A percentile compares a stretch with the other conserved stretches of the same genome.
Conservation (phyloP, 371 early-diverging fungal genomes). For the Saksenaea oblongispora region DNA sequence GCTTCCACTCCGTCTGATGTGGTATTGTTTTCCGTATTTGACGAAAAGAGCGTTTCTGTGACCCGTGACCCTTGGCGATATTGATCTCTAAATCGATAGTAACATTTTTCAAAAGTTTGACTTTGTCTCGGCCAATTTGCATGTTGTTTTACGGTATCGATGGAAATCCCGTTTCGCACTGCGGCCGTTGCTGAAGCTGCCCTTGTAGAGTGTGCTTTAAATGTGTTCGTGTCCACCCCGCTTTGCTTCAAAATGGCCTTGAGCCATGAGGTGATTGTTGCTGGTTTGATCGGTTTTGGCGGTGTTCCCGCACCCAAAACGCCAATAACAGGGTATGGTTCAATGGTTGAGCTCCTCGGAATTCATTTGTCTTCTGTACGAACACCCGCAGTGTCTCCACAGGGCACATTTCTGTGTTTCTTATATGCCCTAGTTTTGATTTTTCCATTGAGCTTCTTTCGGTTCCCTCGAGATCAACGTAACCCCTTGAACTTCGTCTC, state of each 20-base stretch:
- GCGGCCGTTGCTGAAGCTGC: conserved; percentile 5
- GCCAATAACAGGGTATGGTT: background rate
- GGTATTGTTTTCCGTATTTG: background rate
- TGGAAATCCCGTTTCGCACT: background rate
- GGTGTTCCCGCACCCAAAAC: background rate
- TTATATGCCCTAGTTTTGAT: conserved; percentile 4
- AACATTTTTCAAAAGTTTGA: conserved; percentile 10
- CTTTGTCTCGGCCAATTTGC: conserved; percentile 5
- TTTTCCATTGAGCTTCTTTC: conserved; percentile 18
- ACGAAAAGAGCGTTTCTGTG: background rate
- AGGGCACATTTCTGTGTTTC: conserved; percentile 6
- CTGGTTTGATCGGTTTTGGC: background rate
- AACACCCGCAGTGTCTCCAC: conserved; percentile 6
- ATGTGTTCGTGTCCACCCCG: background rate
- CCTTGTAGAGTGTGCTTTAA: conserved; percentile 4
- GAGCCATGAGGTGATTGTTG: background rate
- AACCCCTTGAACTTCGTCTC: background rate
- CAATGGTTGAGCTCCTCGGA: background rate
- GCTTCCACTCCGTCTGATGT: background rate
- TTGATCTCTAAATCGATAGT: background rate
- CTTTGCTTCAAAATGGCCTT: background rate
- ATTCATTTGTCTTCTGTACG: conserved; percentile 3
- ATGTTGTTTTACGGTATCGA: conserved; percentile 8
- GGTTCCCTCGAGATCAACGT: conserved; percentile 6
- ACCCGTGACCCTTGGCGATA: background rate